Percentiles rank a stretch among this genome's conserved stretches.
These are phyloP conservation scores for Dictyostelium intermedium DNA, from an alignment of 78 protist genomes.

Conservation along the genomic window DNA sequence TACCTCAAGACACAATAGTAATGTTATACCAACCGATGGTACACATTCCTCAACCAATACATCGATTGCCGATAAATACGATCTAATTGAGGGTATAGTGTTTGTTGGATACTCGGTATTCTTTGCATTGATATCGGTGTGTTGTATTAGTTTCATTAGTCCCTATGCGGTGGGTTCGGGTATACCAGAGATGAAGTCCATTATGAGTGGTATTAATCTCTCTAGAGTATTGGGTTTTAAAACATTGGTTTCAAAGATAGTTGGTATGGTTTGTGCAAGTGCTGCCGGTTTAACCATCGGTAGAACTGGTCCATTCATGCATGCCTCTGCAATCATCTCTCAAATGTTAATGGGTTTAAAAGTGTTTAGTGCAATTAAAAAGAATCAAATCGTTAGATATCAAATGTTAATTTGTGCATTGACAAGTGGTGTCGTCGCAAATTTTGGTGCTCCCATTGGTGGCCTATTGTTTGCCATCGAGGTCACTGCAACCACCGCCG, in stretches of 20 bases:
- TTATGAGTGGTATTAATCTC: constrained; percentile 84
- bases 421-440: constrained; percentile 92
- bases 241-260: constrained; percentile 71
- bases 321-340: constrained; percentile 68
- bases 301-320: constrained; percentile 96
- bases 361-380: constrained; percentile 28
- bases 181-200: constrained; percentile 92
- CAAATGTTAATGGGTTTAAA: constrained; percentile 30
- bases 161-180: constrained; percentile 90
- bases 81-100: not conserved
- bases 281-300: constrained; percentile 92
- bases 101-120: constrained; percentile 36
- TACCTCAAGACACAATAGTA: not conserved
- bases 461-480: constrained; percentile 93
- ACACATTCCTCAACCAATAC: not conserved
- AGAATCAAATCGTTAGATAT: constrained; percentile 31
- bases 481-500: constrained; percentile 89
- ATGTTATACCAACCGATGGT: not conserved
- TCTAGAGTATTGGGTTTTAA: constrained; percentile 40
- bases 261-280: constrained; percentile 80
- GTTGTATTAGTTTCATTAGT: constrained; percentile 42
- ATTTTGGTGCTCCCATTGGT: constrained; percentile 96
- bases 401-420: constrained; percentile 84
- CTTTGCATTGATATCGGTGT: constrained; percentile 18
- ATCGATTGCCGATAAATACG: not conserved